Evolutionary conservation across 2,329 filamentous ascomycete species (phyloP).

Genomic region (Pseudogymnoascus sp.): DNA sequence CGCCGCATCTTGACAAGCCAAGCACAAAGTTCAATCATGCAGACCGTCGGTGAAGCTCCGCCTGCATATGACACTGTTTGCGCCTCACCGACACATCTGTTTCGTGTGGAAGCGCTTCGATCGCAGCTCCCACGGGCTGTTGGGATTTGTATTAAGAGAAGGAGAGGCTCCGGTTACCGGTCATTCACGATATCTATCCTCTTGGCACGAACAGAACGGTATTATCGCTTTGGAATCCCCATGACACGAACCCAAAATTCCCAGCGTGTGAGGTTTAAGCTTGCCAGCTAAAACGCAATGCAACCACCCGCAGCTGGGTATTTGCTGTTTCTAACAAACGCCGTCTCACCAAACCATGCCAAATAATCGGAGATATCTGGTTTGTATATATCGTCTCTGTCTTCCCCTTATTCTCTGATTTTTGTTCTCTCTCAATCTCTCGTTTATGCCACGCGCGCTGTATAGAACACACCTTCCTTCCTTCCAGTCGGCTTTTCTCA

Average conservation of each 20-base stretch:
- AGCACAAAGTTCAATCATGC: not conserved
- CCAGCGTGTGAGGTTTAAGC: not conserved
- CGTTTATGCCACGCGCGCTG: constrained; percentile 1
- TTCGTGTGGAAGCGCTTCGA: not conserved
- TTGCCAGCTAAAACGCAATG: not conserved
- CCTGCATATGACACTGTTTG: constrained; percentile 1
- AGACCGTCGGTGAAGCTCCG: not conserved
- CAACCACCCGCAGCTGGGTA: constrained; percentile 2
- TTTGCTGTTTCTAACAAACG: not conserved
- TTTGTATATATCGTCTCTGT: not conserved
- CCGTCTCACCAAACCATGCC: not conserved
- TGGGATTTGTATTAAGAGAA: not conserved
- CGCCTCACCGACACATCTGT: not conserved
- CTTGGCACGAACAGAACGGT: not conserved
- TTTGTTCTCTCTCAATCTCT: not conserved
- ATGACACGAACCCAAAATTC: not conserved
- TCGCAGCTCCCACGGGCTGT: not conserved
- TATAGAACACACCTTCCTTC: not conserved
- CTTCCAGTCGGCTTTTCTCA: not conserved
- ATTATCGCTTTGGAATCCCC: not conserved
- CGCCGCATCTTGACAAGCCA: not conserved
- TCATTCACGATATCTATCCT: not conserved
- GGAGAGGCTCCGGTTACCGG: not conserved
- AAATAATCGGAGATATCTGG: not conserved
- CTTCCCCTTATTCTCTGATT: not conserved